Base-by-base conservation (phyloP, 2,329 filamentous ascomycete species). In the Claviceps humidiphila region DNA sequence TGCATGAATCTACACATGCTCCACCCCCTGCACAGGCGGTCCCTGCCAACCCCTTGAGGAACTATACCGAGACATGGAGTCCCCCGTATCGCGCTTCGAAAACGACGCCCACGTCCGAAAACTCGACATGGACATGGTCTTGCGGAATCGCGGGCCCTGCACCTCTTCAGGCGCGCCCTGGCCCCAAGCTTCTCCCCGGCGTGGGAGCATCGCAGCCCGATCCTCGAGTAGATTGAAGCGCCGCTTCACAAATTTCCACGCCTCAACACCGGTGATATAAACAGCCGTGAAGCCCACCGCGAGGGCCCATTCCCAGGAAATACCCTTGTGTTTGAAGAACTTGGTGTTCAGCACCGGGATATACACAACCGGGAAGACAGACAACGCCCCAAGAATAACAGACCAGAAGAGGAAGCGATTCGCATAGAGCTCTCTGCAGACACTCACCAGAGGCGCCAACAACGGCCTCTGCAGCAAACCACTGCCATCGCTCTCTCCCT, bases 291-390 rank as follows among this genome's bases (percentile, higher is more conserved):
- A 80, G 20, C 81, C 76, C 37, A 87, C 71, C 0, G 84, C 78
- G 5, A 89, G 71, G 1, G 75, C 79, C 85, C 84, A 89, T 63
- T 89, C 85, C 86, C 85, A 89, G 17, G 71, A 75, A 58, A 89
- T 88, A 17, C 73, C 75, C 7, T 70, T 75, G 68, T 89, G 85
- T 69, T 85, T 84, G 74, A 89, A 87, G 40, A 89, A 84, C 30
- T 75, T 74, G 16, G 71, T 76, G 69, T 86, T 88, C 57, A 89
- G 71, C 51, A 74, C 75, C 0, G 85, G 85, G 48, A 89, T 86
- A 64, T 89, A 87, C n/a, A 85, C 74, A 11, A 82, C 77, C 2
- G 80, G 78, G 61, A 85, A 82, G 2, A 84, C 80, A 47, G 77
- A 80, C n/a, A 83, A 51, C 17, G 74, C 74, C 16, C 81, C 81